Percentiles rank a stretch among this genome's conserved stretches.
Evolutionary conservation across 257 asterid species (phyloP).

Genomic region (Penstemon davidsonii): DNA sequence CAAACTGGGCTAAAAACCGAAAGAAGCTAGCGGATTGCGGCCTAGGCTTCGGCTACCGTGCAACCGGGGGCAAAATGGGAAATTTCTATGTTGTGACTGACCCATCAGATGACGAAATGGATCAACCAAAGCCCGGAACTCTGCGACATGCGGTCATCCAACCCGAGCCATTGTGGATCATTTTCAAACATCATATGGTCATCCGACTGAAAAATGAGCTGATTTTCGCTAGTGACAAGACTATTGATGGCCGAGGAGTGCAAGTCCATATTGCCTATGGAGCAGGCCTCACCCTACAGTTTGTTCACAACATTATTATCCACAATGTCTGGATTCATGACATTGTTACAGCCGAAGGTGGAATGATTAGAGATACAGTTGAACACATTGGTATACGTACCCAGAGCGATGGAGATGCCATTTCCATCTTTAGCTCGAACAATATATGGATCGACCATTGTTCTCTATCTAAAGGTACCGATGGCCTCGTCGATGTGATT

Average conservation of each 20-base stretch:
- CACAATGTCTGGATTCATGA: constrained; percentile 64
- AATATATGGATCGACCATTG: constrained; percentile 76
- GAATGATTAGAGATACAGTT: constrained; percentile 58
- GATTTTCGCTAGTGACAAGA: constrained; percentile 56
- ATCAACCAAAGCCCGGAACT: constrained; percentile 46
- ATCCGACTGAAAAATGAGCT: constrained; percentile 56
- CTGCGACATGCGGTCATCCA: constrained; percentile 68
- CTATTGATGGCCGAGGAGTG: constrained; percentile 74
- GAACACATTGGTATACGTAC: constrained; percentile 64
- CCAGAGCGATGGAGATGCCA: constrained; percentile 73
- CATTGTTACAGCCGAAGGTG: constrained; percentile 49
- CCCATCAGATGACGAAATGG: constrained; percentile 38
- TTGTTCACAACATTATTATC: constrained; percentile 60
- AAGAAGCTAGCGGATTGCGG: constrained; percentile 45
- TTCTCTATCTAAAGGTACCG: constrained; percentile 49
- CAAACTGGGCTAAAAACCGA: constrained; percentile 42
- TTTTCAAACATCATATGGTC: constrained; percentile 46
- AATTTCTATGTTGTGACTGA: constrained; percentile 44
- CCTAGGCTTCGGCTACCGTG: constrained; percentile 45
- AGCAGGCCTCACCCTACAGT: constrained; percentile 72
- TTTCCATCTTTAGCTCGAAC: constrained; percentile 53
- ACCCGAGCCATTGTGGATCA: constrained; percentile 52
- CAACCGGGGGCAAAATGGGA: constrained; percentile 48
- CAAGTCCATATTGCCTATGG: constrained; percentile 70
- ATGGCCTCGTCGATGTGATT: constrained; percentile 77